A percentile compares a stretch with the other conserved stretches of the same genome.
These are phyloP conservation scores for Sporisorium exsertum DNA, from an alignment of 1,284 basidiomycete genomes.

Conservation along the genomic window DNA sequence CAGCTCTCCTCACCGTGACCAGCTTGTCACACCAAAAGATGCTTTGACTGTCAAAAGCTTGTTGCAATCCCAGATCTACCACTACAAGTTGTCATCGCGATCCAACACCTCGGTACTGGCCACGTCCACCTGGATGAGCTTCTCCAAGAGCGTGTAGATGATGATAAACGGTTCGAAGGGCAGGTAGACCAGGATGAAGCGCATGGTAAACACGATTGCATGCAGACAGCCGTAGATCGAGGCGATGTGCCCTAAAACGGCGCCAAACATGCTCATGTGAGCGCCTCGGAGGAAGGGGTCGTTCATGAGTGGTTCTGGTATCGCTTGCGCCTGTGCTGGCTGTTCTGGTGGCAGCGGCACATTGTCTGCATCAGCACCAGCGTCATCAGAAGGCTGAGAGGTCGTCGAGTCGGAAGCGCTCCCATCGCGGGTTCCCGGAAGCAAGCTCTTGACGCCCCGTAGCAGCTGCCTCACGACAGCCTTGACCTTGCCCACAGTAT, in stretches of 20 bases:
- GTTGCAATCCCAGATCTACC: no score
- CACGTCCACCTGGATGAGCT: conserved; percentile 40
- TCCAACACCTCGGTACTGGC: conserved; percentile 45
- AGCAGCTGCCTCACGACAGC: conserved; percentile 1
- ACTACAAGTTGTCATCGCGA: conserved; percentile 10
- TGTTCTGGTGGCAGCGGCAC: neutral
- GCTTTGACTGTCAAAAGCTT: neutral
- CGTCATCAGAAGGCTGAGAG: neutral
- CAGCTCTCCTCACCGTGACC: neutral
- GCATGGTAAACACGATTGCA: conserved; percentile 34
- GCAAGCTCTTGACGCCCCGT: conserved; percentile 9
- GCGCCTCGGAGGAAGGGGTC: conserved; percentile 35
- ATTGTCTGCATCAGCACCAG: neutral
- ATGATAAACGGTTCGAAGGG: conserved; percentile 46
- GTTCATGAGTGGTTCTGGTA: conserved; percentile 28
- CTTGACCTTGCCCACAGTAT: conserved; percentile 11
- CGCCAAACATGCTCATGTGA: conserved; percentile 34
- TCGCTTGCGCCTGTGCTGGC: conserved; percentile 1
- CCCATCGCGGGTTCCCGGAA: conserved; percentile 10
- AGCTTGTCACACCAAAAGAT: neutral
- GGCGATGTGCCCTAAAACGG: conserved; percentile 33
- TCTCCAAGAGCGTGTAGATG: conserved; percentile 25
- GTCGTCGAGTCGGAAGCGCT: conserved; percentile 1
- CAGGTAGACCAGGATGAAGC: conserved; percentile 42
- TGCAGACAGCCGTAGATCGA: conserved; percentile 48